A percentile compares a stretch with the other conserved stretches of the same genome.
phyloP scores from a whole-genome alignment of 2,329 filamentous ascomycete species.

The Colletotrichum kahawae region DNA sequence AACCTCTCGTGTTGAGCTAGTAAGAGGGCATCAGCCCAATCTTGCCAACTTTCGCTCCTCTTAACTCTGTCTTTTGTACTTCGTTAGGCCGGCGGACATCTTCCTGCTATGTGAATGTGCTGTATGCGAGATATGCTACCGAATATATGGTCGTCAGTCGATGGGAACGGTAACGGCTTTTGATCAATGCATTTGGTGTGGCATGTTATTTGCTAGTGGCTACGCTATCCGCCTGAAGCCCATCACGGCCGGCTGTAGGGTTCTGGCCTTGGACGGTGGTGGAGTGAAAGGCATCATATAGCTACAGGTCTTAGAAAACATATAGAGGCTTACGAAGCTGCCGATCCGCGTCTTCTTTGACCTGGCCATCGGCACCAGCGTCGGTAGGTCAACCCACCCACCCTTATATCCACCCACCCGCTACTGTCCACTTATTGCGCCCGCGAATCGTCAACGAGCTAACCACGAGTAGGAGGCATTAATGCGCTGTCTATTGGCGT shows the following conservation, averaged over 20 bases:
- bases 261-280: conserved; percentile 26
- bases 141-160: not conserved
- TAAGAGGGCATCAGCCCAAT: not conserved
- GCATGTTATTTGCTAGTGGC: not conserved
- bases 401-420: not conserved
- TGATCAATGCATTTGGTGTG: not conserved
- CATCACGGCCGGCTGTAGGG: not conserved
- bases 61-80: not conserved
- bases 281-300: conserved; percentile 34
- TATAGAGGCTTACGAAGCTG: conserved; percentile 27
- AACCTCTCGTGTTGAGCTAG: not conserved
- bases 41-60: not conserved
- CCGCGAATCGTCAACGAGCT: too few species aligned
- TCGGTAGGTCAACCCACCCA: not conserved
- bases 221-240: not conserved
- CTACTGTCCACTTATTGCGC: not conserved
- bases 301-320: conserved; percentile 29
- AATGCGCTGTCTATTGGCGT: not conserved
- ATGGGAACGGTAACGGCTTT: not conserved
- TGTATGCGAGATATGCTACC: not conserved
- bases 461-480: not conserved
- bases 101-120: not conserved
- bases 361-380: not conserved
- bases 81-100: not conserved
- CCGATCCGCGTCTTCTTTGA: not conserved